Percentiles rank a stretch among this genome's conserved stretches.
Evolutionary conservation across 2,329 filamentous ascomycete species (phyloP).

Genomic region (Beauveria sp.): DNA sequence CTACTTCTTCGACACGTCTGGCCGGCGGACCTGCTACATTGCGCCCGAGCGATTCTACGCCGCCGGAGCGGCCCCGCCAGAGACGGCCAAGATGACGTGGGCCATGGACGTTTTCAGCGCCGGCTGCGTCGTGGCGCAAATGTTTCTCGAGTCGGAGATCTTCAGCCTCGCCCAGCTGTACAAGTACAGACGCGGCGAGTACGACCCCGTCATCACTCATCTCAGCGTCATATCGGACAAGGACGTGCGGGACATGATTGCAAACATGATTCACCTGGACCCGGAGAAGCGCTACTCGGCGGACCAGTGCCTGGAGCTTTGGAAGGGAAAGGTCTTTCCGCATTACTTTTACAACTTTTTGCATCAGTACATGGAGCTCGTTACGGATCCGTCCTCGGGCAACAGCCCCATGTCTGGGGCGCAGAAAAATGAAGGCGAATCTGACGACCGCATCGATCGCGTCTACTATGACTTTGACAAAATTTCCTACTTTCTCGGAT

Average conservation of each 20-base stretch:
- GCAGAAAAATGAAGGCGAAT: constrained; percentile 67
- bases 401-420: constrained; percentile 62
- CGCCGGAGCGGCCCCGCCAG: constrained; percentile 57
- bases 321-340: constrained; percentile 86
- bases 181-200: constrained; percentile 87
- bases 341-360: constrained; percentile 96
- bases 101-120: constrained; percentile 99
- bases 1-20: constrained; percentile 94
- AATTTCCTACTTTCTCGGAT: constrained; percentile 88
- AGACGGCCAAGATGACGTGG: constrained; percentile 60
- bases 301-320: constrained; percentile 89
- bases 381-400: constrained; percentile 83
- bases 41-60: constrained; percentile 87
- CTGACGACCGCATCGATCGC: constrained; percentile 88
- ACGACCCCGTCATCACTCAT: constrained; percentile 75
- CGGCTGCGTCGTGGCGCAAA: constrained; percentile 91
- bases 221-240: constrained; percentile 81
- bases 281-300: constrained; percentile 88
- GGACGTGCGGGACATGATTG: constrained; percentile 79
- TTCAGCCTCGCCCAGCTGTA: constrained; percentile 96
- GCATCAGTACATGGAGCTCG: constrained; percentile 94
- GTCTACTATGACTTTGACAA: constrained; percentile 96
- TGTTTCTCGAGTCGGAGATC: constrained; percentile 93
- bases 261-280: constrained; percentile 93
- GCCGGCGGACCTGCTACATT: constrained; percentile 85